These are phyloP conservation scores for Mimosa pudica DNA, from an alignment of 306 rosid species.

Conservation along the genomic window DNA sequence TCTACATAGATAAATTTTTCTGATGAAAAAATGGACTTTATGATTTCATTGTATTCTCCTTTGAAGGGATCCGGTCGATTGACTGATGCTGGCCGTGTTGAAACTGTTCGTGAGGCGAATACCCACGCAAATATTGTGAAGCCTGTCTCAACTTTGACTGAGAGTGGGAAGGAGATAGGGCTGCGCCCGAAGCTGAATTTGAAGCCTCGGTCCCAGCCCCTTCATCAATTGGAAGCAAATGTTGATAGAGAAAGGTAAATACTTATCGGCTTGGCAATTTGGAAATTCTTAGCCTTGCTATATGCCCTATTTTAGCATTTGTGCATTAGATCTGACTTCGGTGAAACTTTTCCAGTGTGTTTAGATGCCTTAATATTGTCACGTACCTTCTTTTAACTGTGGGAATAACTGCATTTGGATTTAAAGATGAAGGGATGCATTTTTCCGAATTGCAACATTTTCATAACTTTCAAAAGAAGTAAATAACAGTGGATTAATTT, in stretches of 20 bases:
- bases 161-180: slow-evolving; percentile 60
- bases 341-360: slow-evolving; percentile 29
- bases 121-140: slow-evolving; percentile 54
- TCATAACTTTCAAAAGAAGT: not conserved
- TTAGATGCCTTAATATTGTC: not conserved
- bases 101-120: slow-evolving; percentile 51
- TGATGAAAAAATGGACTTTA: slow-evolving; percentile 1
- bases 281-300: slow-evolving; percentile 24
- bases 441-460: not conserved
- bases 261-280: slow-evolving; percentile 27
- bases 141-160: slow-evolving; percentile 56
- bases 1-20: slow-evolving; percentile 21
- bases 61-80: slow-evolving; percentile 49
- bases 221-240: slow-evolving; percentile 58
- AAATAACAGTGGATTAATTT: not conserved
- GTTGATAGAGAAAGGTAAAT: slow-evolving; percentile 72
- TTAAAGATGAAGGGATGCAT: not conserved
- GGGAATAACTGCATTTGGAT: not conserved
- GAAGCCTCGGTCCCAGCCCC: slow-evolving; percentile 77
- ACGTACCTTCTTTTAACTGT: not conserved
- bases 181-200: slow-evolving; percentile 91
- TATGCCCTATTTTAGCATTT: not conserved
- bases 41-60: slow-evolving; percentile 32
- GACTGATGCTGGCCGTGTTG: slow-evolving; percentile 52
- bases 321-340: not conserved